Evolutionary conservation across 2,329 filamentous ascomycete genomes (phyloP).

Genomic region (Exophiala phaeomuriformis): DNA sequence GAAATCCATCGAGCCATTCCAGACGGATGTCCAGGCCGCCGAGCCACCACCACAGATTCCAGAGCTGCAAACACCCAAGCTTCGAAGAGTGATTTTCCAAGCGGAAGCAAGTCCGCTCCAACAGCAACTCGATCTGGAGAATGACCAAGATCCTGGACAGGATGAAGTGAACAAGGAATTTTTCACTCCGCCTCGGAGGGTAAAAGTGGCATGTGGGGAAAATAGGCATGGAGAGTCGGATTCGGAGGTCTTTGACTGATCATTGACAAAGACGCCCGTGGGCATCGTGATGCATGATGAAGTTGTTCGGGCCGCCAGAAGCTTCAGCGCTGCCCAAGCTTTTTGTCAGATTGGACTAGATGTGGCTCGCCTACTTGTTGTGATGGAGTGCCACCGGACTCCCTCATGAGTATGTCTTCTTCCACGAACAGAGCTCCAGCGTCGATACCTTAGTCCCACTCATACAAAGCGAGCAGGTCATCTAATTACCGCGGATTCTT

Average conservation of each 20-base stretch:
- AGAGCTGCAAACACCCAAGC: neutral
- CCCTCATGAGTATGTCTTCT: too few species aligned
- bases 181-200: constrained; percentile 1
- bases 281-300: neutral
- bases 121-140: constrained; percentile 4
- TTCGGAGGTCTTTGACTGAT: neutral
- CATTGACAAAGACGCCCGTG: neutral
- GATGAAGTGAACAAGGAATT: constrained; percentile 7
- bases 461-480: too few species aligned
- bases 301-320: neutral
- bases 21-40: neutral
- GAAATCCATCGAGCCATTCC: neutral
- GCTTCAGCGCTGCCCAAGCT: too few species aligned
- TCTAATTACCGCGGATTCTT: too few species aligned
- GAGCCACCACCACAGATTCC: neutral
- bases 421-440: too few species aligned
- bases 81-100: neutral
- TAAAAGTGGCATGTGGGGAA: neutral
- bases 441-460: too few species aligned
- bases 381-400: too few species aligned
- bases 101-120: constrained; percentile 2
- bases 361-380: too few species aligned
- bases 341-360: neutral
- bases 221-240: neutral
- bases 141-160: neutral